A percentile compares a stretch with the other conserved stretches of the same genome.
phyloP scores from a whole-genome alignment of 78 protist genomes.

The Dictyostelium citrinum region DNA sequence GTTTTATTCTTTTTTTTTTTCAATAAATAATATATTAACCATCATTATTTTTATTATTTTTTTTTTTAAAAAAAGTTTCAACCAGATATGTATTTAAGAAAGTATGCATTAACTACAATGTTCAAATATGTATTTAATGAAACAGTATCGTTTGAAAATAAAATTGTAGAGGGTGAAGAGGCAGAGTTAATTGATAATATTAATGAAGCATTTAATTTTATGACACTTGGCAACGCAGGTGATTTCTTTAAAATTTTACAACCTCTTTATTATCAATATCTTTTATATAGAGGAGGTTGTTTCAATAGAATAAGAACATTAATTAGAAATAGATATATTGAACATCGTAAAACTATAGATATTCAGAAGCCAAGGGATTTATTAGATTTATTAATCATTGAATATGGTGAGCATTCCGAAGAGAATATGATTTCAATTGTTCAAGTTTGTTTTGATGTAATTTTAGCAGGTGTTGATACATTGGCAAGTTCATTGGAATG shows the following conservation, averaged over 20 bases:
- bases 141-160: conserved; percentile 8
- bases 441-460: not conserved
- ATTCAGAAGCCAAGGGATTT: conserved; percentile 43
- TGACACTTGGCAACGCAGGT: not conserved
- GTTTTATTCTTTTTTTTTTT: not conserved
- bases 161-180: not conserved
- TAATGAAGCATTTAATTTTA: not conserved
- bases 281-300: not conserved
- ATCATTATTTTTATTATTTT: not conserved
- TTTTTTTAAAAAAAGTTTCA: not conserved
- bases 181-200: not conserved
- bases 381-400: conserved; percentile 11
- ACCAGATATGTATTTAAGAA: not conserved
- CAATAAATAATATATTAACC: too few species aligned
- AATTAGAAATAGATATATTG: not conserved
- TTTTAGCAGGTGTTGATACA: not conserved
- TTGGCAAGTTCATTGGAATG: conserved; percentile 15
- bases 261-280: not conserved
- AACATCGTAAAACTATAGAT: not conserved
- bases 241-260: not conserved
- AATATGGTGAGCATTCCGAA: not conserved
- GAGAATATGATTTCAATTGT: not conserved
- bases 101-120: conserved; percentile 11
- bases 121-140: conserved; percentile 24
- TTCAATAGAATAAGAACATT: not conserved